A percentile compares a stretch with the other conserved stretches of the same genome.
Conservation (phyloP, 805 yeast genomes). For the Komagataella kurtzmanii region DNA sequence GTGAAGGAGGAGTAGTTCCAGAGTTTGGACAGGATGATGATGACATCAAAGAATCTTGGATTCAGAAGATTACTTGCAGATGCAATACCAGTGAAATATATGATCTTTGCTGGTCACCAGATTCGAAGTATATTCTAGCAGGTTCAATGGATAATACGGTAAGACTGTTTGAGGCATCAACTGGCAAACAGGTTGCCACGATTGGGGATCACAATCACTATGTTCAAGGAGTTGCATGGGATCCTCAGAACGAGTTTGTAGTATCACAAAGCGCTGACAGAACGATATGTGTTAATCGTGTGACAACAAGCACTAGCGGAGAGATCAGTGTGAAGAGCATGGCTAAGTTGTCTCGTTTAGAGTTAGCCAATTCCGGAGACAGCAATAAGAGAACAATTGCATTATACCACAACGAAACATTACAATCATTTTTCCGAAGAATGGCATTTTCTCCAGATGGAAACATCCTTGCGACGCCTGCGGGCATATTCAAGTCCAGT, state of each 20-base stretch:
- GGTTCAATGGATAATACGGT: slow-evolving; percentile 88
- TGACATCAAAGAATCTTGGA: slow-evolving; percentile 65
- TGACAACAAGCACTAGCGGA: slow-evolving; percentile 12
- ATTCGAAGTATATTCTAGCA: slow-evolving; percentile 58
- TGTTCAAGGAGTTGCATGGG: slow-evolving; percentile 96
- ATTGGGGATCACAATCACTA: slow-evolving; percentile 72
- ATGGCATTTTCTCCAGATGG: slow-evolving; percentile 89
- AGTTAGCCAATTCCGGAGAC: slow-evolving; percentile 10
- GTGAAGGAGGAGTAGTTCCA: slow-evolving; percentile 25
- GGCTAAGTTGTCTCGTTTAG: slow-evolving; percentile 11
- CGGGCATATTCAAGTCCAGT: slow-evolving; percentile 44
- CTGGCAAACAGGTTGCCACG: slow-evolving; percentile 44
- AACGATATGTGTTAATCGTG: slow-evolving; percentile 55
- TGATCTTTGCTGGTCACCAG: slow-evolving; percentile 91
- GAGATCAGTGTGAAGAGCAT: slow-evolving; percentile 14
- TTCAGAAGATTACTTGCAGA: slow-evolving; percentile 41
- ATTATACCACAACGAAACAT: slow-evolving; percentile 73
- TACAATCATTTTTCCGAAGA: slow-evolving; percentile 84
- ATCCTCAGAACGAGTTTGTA: slow-evolving; percentile 64
- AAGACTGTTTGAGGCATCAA: slow-evolving; percentile 45
- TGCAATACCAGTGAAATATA: slow-evolving; percentile 67
- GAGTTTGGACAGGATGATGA: slow-evolving; percentile 50
- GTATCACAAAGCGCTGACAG: slow-evolving; percentile 90
- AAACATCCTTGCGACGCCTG: slow-evolving; percentile 57
- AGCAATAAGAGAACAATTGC: slow-evolving; percentile 20